phyloP scores from a whole-genome alignment of 1,139 yeast species.

The Yamadazyma spencermartinsiae region DNA sequence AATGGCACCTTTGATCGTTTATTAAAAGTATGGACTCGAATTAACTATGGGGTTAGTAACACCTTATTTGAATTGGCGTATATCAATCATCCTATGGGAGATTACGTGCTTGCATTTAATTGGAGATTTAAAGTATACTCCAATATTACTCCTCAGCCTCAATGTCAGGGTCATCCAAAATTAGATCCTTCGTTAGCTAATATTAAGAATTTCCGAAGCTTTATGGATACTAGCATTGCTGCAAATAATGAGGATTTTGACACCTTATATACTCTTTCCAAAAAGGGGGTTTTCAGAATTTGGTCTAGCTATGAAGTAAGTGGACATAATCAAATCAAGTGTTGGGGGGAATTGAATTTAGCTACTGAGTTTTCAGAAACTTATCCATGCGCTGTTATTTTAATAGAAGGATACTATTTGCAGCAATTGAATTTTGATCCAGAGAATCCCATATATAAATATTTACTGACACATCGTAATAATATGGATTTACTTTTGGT shows the following conservation, averaged over 20 bases:
- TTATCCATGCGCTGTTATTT: constrained; percentile 25
- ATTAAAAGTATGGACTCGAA: constrained; percentile 78
- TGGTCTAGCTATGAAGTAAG: constrained; percentile 74
- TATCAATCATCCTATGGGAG: constrained; percentile 55
- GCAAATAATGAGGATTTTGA: constrained; percentile 33
- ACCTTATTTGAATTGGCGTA: constrained; percentile 72
- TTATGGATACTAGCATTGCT: constrained; percentile 23
- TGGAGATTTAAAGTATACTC: constrained; percentile 44
- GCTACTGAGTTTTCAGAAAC: constrained; percentile 19
- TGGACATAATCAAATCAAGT: constrained; percentile 55
- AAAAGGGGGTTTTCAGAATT: constrained; percentile 57
- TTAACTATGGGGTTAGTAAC: constrained; percentile 65
- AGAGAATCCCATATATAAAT: constrained; percentile 6
- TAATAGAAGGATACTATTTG: constrained; percentile 57
- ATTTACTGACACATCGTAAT: constrained; percentile 17
- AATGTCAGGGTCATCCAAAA: constrained; percentile 5
- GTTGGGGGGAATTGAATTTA: constrained; percentile 60
- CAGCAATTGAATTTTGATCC: constrained; percentile 13
- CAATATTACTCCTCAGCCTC: constrained; percentile 5
- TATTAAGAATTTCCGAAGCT: constrained; percentile 40
- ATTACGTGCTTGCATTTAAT: constrained; percentile 52
- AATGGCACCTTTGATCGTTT: constrained; percentile 61
- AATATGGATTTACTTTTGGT: constrained; percentile 57
- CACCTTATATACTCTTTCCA: constrained; percentile 60
- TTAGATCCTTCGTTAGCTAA: constrained; percentile 38